These are phyloP conservation scores for Geotrichum siamense DNA, from an alignment of 1,139 yeast genomes.

Conservation along the genomic window DNA sequence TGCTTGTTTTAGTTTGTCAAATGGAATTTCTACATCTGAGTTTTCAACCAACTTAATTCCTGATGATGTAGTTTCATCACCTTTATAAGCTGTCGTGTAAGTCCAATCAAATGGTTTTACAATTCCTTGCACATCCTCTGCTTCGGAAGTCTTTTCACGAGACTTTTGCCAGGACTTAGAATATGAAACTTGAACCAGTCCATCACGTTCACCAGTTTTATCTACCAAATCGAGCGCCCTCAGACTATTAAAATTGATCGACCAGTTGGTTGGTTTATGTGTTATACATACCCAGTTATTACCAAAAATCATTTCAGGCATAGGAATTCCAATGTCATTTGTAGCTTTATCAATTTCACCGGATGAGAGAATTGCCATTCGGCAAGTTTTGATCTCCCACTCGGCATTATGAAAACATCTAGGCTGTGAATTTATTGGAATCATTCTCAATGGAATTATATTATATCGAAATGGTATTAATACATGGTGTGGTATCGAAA, in stretches of 20 bases:
- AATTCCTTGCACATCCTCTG: conserved; percentile 43
- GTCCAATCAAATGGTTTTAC: conserved; percentile 96
- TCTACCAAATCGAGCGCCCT: conserved; percentile 71
- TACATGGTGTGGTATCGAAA: too few species aligned
- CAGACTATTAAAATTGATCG: conserved; percentile 61
- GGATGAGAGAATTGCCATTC: conserved; percentile 71
- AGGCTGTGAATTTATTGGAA: neutral
- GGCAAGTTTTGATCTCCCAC: conserved; percentile 73
- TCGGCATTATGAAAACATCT: neutral
- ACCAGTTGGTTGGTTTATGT: conserved; percentile 39
- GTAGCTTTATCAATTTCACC: conserved; percentile 66
- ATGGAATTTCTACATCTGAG: conserved; percentile 44
- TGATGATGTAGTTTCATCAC: conserved; percentile 37
- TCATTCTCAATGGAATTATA: too few species aligned
- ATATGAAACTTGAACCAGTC: conserved; percentile 64
- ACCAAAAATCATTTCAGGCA: conserved; percentile 99
- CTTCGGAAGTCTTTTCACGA: conserved; percentile 38
- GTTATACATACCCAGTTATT: conserved; percentile 54
- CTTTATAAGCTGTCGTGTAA: conserved; percentile 72
- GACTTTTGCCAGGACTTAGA: conserved; percentile 83
- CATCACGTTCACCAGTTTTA: conserved; percentile 42
- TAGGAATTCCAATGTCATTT: conserved; percentile 59
- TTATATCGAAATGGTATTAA: too few species aligned
- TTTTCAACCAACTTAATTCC: neutral
- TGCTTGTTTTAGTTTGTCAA: conserved; percentile 58